Conservation (phyloP, 345 rosid genomes). For the Angophora floribunda region DNA sequence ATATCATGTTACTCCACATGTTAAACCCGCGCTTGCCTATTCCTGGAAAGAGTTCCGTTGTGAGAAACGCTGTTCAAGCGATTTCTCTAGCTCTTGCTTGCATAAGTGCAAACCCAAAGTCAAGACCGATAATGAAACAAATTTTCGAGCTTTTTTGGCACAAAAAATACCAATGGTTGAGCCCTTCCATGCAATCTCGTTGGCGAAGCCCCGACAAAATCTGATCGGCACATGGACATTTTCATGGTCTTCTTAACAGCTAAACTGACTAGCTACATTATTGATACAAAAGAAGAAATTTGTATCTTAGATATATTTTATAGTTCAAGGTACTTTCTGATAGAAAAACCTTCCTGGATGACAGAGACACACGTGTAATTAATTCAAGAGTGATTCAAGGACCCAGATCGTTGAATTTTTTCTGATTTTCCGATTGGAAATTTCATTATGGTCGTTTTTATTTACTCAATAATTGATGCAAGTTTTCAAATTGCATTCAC, state of each 20-base stretch:
- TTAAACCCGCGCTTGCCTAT: neutral
- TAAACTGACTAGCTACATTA: neutral
- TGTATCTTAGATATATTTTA: neutral
- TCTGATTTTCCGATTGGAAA: neutral
- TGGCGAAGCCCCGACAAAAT: neutral
- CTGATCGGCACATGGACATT: neutral
- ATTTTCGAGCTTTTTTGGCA: neutral
- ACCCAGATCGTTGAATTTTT: neutral
- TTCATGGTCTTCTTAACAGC: neutral
- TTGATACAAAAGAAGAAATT: neutral
- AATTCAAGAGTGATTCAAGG: neutral
- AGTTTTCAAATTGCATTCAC: neutral
- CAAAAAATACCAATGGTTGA: fast-evolving
- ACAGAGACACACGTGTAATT: neutral
- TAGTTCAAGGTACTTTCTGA: too few relatives aligned
- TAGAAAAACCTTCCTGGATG: too few relatives aligned
- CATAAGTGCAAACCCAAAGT: neutral
- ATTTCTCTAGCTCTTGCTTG: conserved; percentile 1
- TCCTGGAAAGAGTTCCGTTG: neutral
- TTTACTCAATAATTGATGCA: neutral
- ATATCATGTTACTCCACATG: neutral
- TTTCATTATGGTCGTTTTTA: neutral
- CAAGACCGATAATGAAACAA: neutral
- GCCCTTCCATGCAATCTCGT: neutral
- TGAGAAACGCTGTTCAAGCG: neutral